Evolutionary conservation across 1,284 basidiomycete species (phyloP), one percentile per base, ranked within the genome.

Genomic region (Gymnopus androsaceus): DNA sequence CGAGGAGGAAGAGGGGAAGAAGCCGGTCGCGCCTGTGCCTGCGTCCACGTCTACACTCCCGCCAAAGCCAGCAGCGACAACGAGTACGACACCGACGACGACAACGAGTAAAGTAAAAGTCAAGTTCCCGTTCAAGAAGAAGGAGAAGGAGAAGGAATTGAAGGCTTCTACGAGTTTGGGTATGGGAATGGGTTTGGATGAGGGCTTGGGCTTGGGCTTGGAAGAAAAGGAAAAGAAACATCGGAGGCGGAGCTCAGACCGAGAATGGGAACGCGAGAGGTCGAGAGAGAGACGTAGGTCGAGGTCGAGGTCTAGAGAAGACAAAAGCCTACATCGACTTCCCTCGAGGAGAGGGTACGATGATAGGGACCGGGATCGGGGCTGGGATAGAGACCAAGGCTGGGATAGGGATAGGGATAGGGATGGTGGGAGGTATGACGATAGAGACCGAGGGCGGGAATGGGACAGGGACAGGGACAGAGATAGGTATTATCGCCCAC

Each of bases 121-220:
- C 15, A 80, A 83, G 6, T 90, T 88, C 69, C 88, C 88, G 1
- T 90, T 90, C 74, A 90, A 89, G 70, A 80, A 75, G 66, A 88
- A 84, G 60, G 17, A 41, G 61, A 14, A 17, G 15, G 46, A 50
- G 7, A 25, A 15, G 9, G 40, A 60, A 19, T 31, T 33, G 21
- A 31, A 56, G n/a, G n/a, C 40, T 7, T 33, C 41, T 7, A 4
- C 41, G n/a, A 19, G 14, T 19, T 23, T 21, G 12, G 37, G 25
- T 17, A 37, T 46, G 63, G 63, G n/a, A n/a, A n/a, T n/a, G n/a
- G n/a, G n/a, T n/a, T n/a, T n/a, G n/a, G n/a, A n/a, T n/a, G n/a
- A n/a, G n/a, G n/a, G n/a, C n/a, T n/a, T n/a, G n/a, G n/a, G n/a
- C n/a, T n/a, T n/a, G n/a, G n/a, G n/a, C n/a, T n/a, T n/a, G n/a